phyloP scores from a whole-genome alignment of 495 filamentous ascomycete species.

The Tricharina praecox region DNA sequence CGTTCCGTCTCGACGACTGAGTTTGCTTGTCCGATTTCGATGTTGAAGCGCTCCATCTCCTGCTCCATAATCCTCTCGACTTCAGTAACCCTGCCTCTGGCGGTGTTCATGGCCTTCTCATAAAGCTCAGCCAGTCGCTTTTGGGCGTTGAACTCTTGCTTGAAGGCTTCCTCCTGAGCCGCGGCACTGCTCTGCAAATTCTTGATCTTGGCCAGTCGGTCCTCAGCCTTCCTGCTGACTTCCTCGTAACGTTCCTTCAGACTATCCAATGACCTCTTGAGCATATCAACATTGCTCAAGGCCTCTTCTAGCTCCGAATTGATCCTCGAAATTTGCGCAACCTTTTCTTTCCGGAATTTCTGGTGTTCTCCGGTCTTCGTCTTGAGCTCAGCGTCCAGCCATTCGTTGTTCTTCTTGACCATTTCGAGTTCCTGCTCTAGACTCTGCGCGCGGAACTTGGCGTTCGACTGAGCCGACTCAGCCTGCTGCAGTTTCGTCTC shows the following conservation, averaged over 20 bases:
- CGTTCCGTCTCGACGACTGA: conserved; percentile 72
- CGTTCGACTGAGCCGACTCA: conserved; percentile 54
- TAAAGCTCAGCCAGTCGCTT: conserved; percentile 72
- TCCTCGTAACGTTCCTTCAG: conserved; percentile 69
- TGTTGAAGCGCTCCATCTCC: conserved; percentile 60
- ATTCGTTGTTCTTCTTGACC: conserved; percentile 75
- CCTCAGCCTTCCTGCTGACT: conserved; percentile 68
- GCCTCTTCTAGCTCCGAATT: conserved; percentile 79
- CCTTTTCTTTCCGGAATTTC: conserved; percentile 91
- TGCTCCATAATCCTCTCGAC: conserved; percentile 61
- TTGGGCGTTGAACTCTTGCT: conserved; percentile 61
- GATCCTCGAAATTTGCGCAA: conserved; percentile 64
- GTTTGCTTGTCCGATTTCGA: conserved; percentile 59
- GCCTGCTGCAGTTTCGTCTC: conserved; percentile 69
- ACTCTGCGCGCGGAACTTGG: conserved; percentile 74
- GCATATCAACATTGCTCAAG: conserved; percentile 51
- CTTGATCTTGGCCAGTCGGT: conserved; percentile 61
- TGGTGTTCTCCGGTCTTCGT: conserved; percentile 68
- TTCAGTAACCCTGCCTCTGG: conserved; percentile 64
- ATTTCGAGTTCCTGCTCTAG: conserved; percentile 78
- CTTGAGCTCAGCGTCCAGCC: conserved; percentile 77
- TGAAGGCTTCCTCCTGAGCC: conserved; percentile 61
- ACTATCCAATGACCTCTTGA: conserved; percentile 60
- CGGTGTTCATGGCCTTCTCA: conserved; percentile 61
- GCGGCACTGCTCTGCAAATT: conserved; percentile 68